Percentiles rank a stretch among this genome's conserved stretches.
These are phyloP conservation scores for Botryosphaeria dothidea DNA, from an alignment of 2,329 filamentous ascomycete species.

Conservation along the genomic window DNA sequence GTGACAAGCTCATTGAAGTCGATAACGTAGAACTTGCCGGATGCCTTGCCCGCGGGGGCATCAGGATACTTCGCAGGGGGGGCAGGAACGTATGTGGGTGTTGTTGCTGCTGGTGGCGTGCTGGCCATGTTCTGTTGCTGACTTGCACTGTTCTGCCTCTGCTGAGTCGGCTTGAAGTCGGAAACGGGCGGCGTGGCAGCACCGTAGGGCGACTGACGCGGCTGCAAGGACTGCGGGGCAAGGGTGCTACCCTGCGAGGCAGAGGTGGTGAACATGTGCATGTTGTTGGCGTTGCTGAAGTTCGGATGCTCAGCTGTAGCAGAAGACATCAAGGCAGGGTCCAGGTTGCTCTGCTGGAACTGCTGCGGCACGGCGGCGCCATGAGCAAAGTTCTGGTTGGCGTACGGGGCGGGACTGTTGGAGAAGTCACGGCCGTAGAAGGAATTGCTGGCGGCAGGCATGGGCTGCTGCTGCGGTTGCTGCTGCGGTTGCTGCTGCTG, in stretches of 20 bases:
- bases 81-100: neutral
- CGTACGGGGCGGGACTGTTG: conserved; percentile 23
- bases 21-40: conserved; percentile 44
- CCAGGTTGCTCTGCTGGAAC: conserved; percentile 21
- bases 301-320: conserved; percentile 12
- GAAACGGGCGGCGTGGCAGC: neutral
- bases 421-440: conserved; percentile 26
- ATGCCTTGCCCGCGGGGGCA: conserved; percentile 34
- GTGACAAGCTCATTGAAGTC: conserved; percentile 43
- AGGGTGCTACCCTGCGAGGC: conserved; percentile 15
- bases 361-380: conserved; percentile 17
- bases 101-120: neutral
- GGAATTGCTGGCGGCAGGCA: conserved; percentile 19
- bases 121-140: neutral
- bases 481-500: conserved; percentile 16
- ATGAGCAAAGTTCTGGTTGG: conserved; percentile 11
- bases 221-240: conserved; percentile 21
- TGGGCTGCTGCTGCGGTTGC: conserved; percentile 21
- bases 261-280: conserved; percentile 9
- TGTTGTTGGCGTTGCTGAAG: conserved; percentile 11
- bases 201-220: conserved; percentile 14
- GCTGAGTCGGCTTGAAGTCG: conserved; percentile 13
- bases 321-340: conserved; percentile 22
- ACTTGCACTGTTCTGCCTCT: neutral
- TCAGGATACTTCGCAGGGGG: conserved; percentile 4